phyloP scores from a whole-genome alignment of 2,329 filamentous ascomycete species.

The Cytospora piceicola region DNA sequence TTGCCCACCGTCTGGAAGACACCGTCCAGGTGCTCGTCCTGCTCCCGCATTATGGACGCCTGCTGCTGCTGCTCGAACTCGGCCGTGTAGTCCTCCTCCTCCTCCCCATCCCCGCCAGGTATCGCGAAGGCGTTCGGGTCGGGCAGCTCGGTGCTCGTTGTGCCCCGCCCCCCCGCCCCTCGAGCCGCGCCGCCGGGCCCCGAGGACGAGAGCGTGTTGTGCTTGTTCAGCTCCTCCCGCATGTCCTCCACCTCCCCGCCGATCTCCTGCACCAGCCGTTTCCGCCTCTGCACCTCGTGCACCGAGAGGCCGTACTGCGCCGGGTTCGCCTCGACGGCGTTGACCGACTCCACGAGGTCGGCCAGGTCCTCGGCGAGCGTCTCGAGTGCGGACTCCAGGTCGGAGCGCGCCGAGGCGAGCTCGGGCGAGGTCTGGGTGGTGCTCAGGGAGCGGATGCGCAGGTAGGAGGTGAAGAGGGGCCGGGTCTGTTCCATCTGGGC shows the following conservation, averaged over 20 bases:
- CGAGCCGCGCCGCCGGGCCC: constrained; percentile 26
- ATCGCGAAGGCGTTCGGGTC: constrained; percentile 63
- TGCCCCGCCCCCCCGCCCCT: constrained; percentile 39
- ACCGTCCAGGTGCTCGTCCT: constrained; percentile 89
- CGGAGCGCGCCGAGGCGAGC: constrained; percentile 75
- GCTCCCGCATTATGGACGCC: constrained; percentile 87
- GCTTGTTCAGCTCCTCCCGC: constrained; percentile 76
- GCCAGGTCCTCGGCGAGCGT: constrained; percentile 80
- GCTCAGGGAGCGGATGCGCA: constrained; percentile 88
- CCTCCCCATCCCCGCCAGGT: constrained; percentile 49
- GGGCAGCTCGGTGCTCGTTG: constrained; percentile 50
- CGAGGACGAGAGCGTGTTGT: constrained; percentile 49
- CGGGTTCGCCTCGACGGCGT: constrained; percentile 85
- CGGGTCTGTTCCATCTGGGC: constrained; percentile 78
- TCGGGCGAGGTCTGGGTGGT: constrained; percentile 76
- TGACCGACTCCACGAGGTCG: constrained; percentile 85
- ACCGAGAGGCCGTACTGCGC: constrained; percentile 83
- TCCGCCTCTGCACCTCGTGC: constrained; percentile 78
- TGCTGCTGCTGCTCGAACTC: constrained; percentile 92
- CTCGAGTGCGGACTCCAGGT: constrained; percentile 68
- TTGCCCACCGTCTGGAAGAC: constrained; percentile 94
- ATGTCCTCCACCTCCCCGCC: constrained; percentile 87
- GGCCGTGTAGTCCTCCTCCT: constrained; percentile 67
- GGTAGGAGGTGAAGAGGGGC: constrained; percentile 89
- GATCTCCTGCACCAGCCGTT: constrained; percentile 86